A percentile compares a stretch with the other conserved stretches of the same genome.
phyloP scores from a whole-genome alignment of 768 basidiomycete genomes.

The Amanita thiersii region DNA sequence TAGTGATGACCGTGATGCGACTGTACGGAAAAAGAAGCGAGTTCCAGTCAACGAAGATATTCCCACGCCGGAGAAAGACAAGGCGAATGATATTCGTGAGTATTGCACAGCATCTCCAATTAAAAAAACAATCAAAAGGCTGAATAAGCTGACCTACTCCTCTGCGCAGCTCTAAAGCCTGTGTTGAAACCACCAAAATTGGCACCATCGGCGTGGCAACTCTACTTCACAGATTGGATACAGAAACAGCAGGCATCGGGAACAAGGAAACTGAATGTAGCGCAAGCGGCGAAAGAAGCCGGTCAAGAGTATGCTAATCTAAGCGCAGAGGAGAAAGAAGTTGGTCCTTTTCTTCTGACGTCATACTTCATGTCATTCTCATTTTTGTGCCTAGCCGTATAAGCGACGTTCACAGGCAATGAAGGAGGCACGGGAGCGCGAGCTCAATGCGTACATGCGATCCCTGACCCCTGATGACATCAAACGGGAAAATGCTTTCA shows the following conservation, averaged over 20 bases:
- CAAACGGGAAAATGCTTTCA: slow-evolving; percentile 86
- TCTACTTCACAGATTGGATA: slow-evolving; percentile 95
- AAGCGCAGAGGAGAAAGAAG: slow-evolving; percentile 78
- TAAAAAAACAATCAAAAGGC: slow-evolving; percentile 3
- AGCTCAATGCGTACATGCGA: slow-evolving; percentile 78
- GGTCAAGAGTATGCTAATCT: slow-evolving; percentile 83
- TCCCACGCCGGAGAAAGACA: slow-evolving; percentile 24
- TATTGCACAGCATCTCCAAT: slow-evolving; percentile 7
- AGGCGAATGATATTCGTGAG: slow-evolving; percentile 40
- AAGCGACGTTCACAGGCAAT: slow-evolving; percentile 75
- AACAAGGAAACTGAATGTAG: slow-evolving; percentile 85
- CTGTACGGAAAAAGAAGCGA: slow-evolving; percentile 56
- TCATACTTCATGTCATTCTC: slow-evolving; percentile 20
- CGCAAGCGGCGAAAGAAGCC: slow-evolving; percentile 92
- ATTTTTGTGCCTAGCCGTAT: slow-evolving; percentile 52
- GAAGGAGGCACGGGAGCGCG: slow-evolving; percentile 80
- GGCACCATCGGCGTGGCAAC: slow-evolving; percentile 92
- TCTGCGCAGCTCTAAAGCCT: slow-evolving; percentile 61
- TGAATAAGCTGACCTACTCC: slow-evolving; percentile 12
- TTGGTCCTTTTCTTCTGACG: slow-evolving; percentile 29
- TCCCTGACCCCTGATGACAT: slow-evolving; percentile 90
- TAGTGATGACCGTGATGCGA: slow-evolving; percentile 61
- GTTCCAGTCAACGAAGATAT: slow-evolving; percentile 29
- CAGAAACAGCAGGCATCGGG: slow-evolving; percentile 75
- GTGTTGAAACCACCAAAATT: slow-evolving; percentile 81